Base-by-base conservation (phyloP, 805 yeast genomes). In the Hanseniaspora vineae region DNA sequence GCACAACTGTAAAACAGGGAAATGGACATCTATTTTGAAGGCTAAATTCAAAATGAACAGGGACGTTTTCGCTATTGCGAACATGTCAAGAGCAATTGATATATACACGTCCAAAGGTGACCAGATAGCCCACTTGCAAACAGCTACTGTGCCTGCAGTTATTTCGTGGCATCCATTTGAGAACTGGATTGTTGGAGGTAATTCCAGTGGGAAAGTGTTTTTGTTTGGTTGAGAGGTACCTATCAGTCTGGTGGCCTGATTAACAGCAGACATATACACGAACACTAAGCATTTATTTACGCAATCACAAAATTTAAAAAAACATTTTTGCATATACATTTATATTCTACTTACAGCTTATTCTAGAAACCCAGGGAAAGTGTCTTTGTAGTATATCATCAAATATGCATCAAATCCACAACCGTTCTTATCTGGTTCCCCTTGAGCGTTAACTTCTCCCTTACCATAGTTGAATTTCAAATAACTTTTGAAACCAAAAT, bases 1-100 rank as follows among this genome's bases (percentile, higher is more conserved):
- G 48, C 98, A 92, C 60, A 92, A 92, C 58, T 92, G 98, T 66
- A 96, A 90, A 63, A 84, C 96, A 0, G 98, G 98, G 0, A 71
- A 96, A 53, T 90, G 98, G 98, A 96, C 92, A 0, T 81, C 95
- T 1, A 90, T 90, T 44, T 67, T 90, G 49, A 87, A 90, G 56
- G 80, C 96, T 0, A 75, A 79, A 58, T 90, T 97, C 94, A 97
- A 92, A 51, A 62, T 65, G 2, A 66, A 72, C 32, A 70, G 76
- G 31, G 84, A 88, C 53, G 88, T 90, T 58, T 87, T 92, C 64
- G 84, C 82, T 15, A 90, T 90, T 55, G 97, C 85, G 12, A 90
- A 90, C 61, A 92, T 90, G 98, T 86, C 83, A 54, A 72, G 92
- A 52, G 85, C 77, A 44, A 73, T 88, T 48, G 98, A 92, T 62